Evolutionary conservation across 768 basidiomycete genomes (phyloP), one percentile per base, ranked within the genome.

Genomic region (Leccinum variicolor): DNA sequence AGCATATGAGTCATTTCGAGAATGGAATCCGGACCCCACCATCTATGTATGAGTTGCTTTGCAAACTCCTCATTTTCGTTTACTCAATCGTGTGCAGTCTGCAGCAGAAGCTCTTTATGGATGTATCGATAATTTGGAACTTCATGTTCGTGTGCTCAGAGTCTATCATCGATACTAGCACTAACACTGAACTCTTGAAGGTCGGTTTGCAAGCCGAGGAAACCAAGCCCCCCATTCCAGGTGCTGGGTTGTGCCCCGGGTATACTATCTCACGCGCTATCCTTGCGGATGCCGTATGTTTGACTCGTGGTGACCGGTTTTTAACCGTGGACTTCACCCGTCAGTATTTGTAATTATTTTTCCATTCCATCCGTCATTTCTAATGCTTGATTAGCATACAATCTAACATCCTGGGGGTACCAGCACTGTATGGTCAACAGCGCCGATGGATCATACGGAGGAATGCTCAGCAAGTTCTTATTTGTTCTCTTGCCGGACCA

Each of bases 181-280:
- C 36, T 52, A 13, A 58, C 45, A 15, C n/a, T 41, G 31, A 13
- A 43, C 48, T 53, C 19, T 56, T 50, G 5, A 55, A 84, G 82
- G 81, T 84, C 29, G 87, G 87, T 10, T 71, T 89, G 29, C 85
- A 86, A 73, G 87, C 88, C 6, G 91, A 93, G 69, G 77, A 91
- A 63, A 66, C 87, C 3, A 92, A 92, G 66, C 59, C 64, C 3
- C 81, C 84, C 6, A 77, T 77, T 23, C 80, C 83, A 1, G 92
- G 90, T 7, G 85, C 88, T 6, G 91, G 90, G 11, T 68, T 92
- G 5, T 92, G 90, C 68, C 90, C 90, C 5, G 89, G 90, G 26
- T 92, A 85, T 74, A 92, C 92, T 5, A 87, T 90, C 61, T 90
- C 90, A 7, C 79, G 92, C 46, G 88, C 90, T n/a, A 93, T 94